Conservation (phyloP, 768 basidiomycete genomes). For the Amanita pallidorosea region DNA sequence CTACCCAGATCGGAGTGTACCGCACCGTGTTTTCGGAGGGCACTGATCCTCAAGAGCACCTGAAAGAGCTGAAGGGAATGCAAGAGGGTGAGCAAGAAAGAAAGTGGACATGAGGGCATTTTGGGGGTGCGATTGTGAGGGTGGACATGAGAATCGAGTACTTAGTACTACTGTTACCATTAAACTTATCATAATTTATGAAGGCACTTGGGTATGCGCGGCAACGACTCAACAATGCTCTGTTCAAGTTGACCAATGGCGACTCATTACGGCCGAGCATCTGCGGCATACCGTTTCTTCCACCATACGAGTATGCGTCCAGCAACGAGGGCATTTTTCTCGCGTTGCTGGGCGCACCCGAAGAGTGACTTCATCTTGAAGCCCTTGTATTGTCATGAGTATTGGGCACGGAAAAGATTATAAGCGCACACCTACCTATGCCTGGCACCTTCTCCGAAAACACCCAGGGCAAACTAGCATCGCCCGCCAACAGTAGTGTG, state of each 20-base stretch:
- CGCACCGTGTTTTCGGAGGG: slow-evolving; percentile 57
- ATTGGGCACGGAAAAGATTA: not conserved
- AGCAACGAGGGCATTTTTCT: slow-evolving; percentile 85
- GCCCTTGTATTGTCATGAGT: slow-evolving; percentile 6
- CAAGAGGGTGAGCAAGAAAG: slow-evolving; percentile 41
- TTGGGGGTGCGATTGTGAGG: slow-evolving; percentile 82
- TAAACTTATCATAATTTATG: no score
- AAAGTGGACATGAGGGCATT: slow-evolving; percentile 91
- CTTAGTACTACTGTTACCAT: no score
- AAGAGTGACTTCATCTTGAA: slow-evolving; percentile 29
- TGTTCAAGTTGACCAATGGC: not conserved
- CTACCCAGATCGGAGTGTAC: slow-evolving; percentile 87
- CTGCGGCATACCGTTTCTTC: slow-evolving; percentile 52
- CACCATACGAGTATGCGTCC: slow-evolving; percentile 56
- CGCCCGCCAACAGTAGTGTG: slow-evolving; percentile 31
- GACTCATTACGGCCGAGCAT: slow-evolving; percentile 30
- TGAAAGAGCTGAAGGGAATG: slow-evolving; percentile 52
- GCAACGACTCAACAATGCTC: no score
- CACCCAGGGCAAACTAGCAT: slow-evolving; percentile 34
- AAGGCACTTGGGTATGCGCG: no score
- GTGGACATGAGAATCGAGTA: no score
- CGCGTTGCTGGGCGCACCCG: slow-evolving; percentile 49
- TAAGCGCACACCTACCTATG: slow-evolving; percentile 26
- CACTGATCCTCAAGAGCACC: slow-evolving; percentile 34
- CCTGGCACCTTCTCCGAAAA: slow-evolving; percentile 32